These are phyloP conservation scores for Reutealis trisperma DNA, from an alignment of 345 rosid species.

Conservation along the genomic window DNA sequence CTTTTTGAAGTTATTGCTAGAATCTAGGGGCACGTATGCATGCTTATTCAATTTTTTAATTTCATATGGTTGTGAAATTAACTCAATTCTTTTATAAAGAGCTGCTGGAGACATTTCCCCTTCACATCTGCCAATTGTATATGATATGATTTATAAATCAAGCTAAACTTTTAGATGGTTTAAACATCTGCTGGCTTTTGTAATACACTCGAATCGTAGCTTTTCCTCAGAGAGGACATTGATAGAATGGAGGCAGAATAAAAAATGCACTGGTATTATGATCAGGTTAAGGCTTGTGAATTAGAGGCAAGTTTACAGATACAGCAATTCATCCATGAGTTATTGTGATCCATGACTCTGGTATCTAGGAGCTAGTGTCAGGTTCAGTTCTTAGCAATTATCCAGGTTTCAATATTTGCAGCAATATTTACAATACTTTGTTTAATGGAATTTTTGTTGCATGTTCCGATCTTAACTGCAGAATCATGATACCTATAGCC, in stretches of 20 bases:
- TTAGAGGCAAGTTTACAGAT: background rate
- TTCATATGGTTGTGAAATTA: background rate
- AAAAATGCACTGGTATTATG: background rate
- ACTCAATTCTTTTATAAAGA: background rate
- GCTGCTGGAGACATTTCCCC: background rate
- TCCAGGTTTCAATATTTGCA: too few species aligned
- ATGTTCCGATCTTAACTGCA: background rate
- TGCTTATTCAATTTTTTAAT: background rate
- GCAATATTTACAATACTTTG: background rate
- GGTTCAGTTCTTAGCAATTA: background rate
- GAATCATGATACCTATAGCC: background rate
- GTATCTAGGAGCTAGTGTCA: background rate
- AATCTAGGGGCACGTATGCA: background rate
- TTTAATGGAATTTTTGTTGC: too few species aligned
- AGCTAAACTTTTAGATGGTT: constrained; percentile 7
- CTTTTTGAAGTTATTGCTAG: constrained; percentile 10
- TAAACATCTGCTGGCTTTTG: background rate
- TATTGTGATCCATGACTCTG: too few species aligned
- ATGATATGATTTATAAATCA: background rate
- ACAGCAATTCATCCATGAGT: background rate
- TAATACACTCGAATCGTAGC: background rate
- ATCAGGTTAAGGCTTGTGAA: too few species aligned
- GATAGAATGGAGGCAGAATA: background rate
- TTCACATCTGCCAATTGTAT: background rate
- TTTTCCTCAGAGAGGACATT: background rate